phyloP scores from a whole-genome alignment of 2,329 filamentous ascomycete genomes.

The Ophiostoma australiae region DNA sequence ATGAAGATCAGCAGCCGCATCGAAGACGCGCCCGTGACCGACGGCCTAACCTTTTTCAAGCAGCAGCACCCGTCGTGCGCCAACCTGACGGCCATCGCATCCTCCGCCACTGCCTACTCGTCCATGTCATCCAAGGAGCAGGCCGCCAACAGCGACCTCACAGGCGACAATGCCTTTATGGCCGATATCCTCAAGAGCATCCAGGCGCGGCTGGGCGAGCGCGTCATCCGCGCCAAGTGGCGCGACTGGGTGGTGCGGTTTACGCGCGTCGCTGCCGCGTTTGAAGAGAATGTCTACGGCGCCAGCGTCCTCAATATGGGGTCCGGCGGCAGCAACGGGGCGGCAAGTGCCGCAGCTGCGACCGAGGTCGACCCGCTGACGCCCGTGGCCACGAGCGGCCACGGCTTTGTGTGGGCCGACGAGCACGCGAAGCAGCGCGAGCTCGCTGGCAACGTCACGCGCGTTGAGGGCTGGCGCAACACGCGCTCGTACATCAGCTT shows the following conservation, averaged over 20 bases:
- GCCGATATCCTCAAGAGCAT: slow-evolving; percentile 78
- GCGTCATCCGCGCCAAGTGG: slow-evolving; percentile 87
- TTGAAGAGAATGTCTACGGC: slow-evolving; percentile 93
- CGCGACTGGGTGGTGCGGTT: slow-evolving; percentile 93
- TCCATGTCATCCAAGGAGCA: slow-evolving; percentile 13
- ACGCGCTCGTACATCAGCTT: slow-evolving; percentile 94
- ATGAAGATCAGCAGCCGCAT: slow-evolving; percentile 93
- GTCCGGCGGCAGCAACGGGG: slow-evolving; percentile 14
- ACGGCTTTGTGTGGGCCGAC: slow-evolving; percentile 93
- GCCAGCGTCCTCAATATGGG: slow-evolving; percentile 81
- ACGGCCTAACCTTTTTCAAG: slow-evolving; percentile 82
- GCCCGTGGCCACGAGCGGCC: slow-evolving; percentile 46
- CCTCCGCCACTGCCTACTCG: slow-evolving; percentile 38
- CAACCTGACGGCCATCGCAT: slow-evolving; percentile 42
- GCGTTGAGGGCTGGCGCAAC: slow-evolving; percentile 95
- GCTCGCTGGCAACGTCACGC: slow-evolving; percentile 81
- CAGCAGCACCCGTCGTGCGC: slow-evolving; percentile 63
- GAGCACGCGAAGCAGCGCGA: slow-evolving; percentile 76
- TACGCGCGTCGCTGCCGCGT: slow-evolving; percentile 83
- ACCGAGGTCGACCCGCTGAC: slow-evolving; percentile 55
- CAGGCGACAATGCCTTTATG: slow-evolving; percentile 87
- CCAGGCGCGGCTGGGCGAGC: slow-evolving; percentile 78
- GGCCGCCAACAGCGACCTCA: slow-evolving; percentile 56
- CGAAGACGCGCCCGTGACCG: slow-evolving; percentile 72
- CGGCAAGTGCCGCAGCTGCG: not conserved